phyloP scores from a whole-genome alignment of 2,329 filamentous ascomycete genomes.

The Hypoxylon sp. region DNA sequence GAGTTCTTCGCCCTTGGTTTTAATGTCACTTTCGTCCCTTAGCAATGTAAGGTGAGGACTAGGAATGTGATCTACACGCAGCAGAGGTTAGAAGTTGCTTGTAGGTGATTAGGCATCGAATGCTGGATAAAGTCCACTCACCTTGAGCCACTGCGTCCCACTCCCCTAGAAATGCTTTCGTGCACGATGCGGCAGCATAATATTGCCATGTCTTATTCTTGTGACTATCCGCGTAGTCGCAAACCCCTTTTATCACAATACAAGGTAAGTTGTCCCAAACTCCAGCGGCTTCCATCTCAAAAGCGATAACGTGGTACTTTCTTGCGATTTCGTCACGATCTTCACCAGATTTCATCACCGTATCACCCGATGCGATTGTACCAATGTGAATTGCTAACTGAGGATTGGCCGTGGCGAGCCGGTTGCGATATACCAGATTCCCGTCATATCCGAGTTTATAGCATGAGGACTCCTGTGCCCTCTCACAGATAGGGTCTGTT shows the following conservation, averaged over 20 bases:
- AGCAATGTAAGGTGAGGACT: neutral
- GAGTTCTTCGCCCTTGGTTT: neutral
- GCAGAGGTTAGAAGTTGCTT: neutral
- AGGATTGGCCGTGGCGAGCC: constrained; percentile 27
- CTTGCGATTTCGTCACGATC: constrained; percentile 40
- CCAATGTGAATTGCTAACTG: constrained; percentile 49
- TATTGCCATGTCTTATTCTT: constrained; percentile 50
- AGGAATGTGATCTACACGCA: neutral
- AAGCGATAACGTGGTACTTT: constrained; percentile 37
- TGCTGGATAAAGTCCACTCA: neutral
- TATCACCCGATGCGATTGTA: constrained; percentile 49
- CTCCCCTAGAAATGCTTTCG: constrained; percentile 31
- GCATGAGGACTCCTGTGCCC: constrained; percentile 2
- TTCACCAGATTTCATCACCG: constrained; percentile 46
- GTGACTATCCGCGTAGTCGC: constrained; percentile 50
- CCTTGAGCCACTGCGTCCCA: neutral
- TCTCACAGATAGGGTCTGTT: constrained; percentile 3
- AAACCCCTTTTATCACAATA: constrained; percentile 50
- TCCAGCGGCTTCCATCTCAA: constrained; percentile 46
- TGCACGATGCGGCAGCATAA: constrained; percentile 45
- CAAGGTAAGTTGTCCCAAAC: constrained; percentile 49
- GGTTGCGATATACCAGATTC: neutral
- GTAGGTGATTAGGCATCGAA: neutral
- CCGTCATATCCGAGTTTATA: neutral
- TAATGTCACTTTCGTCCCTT: neutral